Conservation (phyloP, 2,329 filamentous ascomycete species). For the Sarocladium strictum region DNA sequence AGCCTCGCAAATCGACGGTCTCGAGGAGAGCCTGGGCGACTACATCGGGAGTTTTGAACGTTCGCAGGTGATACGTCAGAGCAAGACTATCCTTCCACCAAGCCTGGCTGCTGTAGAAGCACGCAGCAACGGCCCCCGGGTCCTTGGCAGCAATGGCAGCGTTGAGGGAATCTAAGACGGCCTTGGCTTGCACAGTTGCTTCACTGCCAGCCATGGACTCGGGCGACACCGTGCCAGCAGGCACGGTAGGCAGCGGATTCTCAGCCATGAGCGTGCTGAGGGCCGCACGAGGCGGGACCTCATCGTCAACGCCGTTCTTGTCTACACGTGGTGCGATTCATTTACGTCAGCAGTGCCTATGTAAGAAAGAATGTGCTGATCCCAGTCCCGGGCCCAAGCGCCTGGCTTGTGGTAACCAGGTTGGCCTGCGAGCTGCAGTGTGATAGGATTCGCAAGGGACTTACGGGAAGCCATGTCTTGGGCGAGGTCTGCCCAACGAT, state of each 20-base stretch:
- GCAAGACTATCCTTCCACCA: conserved; percentile 32
- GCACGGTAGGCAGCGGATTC: conserved; percentile 19
- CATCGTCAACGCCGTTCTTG: neutral
- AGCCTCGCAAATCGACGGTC: conserved; percentile 14
- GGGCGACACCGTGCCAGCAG: conserved; percentile 11
- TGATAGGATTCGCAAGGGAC: neutral
- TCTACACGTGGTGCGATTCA: neutral
- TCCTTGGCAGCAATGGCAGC: conserved; percentile 13
- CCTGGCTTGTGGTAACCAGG: too few relatives aligned
- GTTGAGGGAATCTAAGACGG: neutral
- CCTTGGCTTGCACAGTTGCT: conserved; percentile 1
- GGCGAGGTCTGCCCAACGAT: too few relatives aligned
- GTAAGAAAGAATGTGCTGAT: too few relatives aligned
- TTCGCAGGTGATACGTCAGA: conserved; percentile 31
- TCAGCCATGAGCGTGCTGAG: conserved; percentile 16
- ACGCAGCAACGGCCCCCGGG: conserved; percentile 16
- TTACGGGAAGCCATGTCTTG: neutral
- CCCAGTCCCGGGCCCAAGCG: too few relatives aligned
- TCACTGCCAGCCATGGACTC: conserved; percentile 11
- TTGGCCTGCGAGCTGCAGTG: too few relatives aligned
- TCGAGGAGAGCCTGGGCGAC: conserved; percentile 21
- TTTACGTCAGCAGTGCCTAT: neutral
- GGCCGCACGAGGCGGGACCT: neutral
- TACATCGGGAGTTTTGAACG: conserved; percentile 17
- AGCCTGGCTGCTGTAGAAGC: conserved; percentile 25